Conservation (phyloP, 2,329 filamentous ascomycete species). For the Xylaria sp. region DNA sequence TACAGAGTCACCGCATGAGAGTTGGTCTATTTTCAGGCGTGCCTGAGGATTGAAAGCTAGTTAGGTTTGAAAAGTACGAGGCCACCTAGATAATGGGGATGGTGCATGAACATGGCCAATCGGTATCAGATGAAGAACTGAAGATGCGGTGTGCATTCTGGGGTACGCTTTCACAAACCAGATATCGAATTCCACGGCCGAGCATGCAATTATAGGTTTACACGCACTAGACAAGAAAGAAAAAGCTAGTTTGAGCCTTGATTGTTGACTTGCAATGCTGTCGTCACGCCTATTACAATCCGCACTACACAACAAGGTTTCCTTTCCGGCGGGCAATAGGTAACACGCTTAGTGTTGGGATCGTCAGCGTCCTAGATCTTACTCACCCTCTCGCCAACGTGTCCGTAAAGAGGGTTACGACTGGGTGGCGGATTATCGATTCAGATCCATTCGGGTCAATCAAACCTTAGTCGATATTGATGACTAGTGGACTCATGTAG, state of each 20-base stretch:
- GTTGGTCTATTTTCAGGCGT: slow-evolving; percentile 78
- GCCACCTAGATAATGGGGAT: slow-evolving; percentile 36
- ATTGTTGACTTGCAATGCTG: slow-evolving; percentile 12
- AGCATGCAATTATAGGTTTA: slow-evolving; percentile 39
- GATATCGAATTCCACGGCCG: slow-evolving; percentile 7
- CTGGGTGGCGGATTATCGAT: neutral
- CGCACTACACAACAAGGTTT: neutral
- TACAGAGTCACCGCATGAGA: slow-evolving; percentile 80
- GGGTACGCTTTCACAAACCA: slow-evolving; percentile 8
- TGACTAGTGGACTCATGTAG: neutral
- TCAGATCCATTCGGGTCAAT: neutral
- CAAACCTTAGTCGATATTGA: neutral
- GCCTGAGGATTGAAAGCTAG: slow-evolving; percentile 64
- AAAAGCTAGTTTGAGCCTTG: slow-evolving; percentile 27
- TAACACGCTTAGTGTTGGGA: neutral
- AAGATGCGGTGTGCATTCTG: slow-evolving; percentile 18
- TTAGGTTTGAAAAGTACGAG: slow-evolving; percentile 19
- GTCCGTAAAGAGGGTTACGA: neutral
- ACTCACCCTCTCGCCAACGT: neutral
- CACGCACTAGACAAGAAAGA: slow-evolving; percentile 39
- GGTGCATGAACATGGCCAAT: slow-evolving; percentile 37
- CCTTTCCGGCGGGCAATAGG: neutral
- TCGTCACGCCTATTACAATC: slow-evolving; percentile 8
- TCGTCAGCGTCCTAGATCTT: neutral
- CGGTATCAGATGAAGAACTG: slow-evolving; percentile 25